A percentile compares a stretch with the other conserved stretches of the same genome.
Evolutionary conservation across 352 stramenopile genomes (phyloP).

Genomic region (Phytophthora sp.): DNA sequence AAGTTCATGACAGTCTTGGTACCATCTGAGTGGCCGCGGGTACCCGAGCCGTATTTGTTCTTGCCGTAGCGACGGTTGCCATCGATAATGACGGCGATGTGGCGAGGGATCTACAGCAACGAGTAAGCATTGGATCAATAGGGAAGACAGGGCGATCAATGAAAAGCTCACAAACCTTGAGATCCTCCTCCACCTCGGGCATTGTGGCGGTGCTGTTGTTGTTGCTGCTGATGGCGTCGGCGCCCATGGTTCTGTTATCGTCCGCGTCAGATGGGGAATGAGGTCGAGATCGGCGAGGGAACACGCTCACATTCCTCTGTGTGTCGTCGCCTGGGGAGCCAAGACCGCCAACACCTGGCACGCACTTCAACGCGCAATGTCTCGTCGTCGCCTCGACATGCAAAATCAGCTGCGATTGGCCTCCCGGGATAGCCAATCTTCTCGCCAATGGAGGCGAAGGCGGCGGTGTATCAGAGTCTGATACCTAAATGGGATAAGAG

Average conservation of each 20-base stretch:
- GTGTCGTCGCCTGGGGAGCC: constrained; percentile 1
- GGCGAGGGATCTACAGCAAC: constrained; percentile 58
- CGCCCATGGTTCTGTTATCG: constrained; percentile 28
- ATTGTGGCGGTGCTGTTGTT: constrained; percentile 15
- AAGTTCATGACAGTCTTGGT: constrained; percentile 96
- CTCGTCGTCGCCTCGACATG: constrained; percentile 30
- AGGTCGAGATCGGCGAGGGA: constrained; percentile 13
- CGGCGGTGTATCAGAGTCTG: constrained; percentile 14
- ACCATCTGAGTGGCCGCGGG: constrained; percentile 93
- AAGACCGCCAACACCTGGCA: constrained; percentile 22
- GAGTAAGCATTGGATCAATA: constrained; percentile 15
- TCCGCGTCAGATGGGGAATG: constrained; percentile 26
- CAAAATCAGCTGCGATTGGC: constrained; percentile 15
- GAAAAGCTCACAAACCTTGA: constrained; percentile 35
- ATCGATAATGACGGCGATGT: constrained; percentile 97
- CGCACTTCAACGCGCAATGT: constrained; percentile 26
- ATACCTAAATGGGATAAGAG: background rate
- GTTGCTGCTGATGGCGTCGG: constrained; percentile 21
- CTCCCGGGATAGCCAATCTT: constrained; percentile 22
- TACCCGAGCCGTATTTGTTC: constrained; percentile 73
- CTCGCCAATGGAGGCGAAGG: background rate
- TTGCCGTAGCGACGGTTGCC: constrained; percentile 96
- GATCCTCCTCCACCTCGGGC: constrained; percentile 17
- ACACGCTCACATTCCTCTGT: constrained; percentile 8
- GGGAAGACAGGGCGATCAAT: background rate